Conservation (phyloP, 305 asterid genomes). For the Solanum chacoense region DNA sequence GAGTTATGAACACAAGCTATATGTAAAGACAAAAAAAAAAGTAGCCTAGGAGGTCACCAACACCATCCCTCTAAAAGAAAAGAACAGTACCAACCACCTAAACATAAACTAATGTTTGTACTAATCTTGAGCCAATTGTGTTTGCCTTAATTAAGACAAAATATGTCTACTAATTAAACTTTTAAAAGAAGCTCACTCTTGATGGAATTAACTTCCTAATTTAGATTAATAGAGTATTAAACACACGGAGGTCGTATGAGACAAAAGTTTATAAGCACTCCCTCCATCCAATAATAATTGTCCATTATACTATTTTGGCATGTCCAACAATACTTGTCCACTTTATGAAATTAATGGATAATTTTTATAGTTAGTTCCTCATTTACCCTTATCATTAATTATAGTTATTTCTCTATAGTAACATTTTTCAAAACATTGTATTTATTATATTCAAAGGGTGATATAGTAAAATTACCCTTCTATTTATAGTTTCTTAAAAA, state of each 20-base stretch:
- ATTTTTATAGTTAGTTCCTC: neutral
- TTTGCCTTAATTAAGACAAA: neutral
- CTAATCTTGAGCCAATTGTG: neutral
- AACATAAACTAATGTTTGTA: neutral
- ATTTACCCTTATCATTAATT: no score
- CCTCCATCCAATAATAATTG: neutral
- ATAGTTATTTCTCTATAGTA: neutral
- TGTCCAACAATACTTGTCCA: neutral
- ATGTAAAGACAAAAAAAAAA: neutral
- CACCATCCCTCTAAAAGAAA: neutral
- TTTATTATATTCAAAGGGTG: no score
- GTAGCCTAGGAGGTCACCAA: neutral
- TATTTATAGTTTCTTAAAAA: no score
- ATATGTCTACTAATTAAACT: neutral
- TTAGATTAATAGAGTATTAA: neutral
- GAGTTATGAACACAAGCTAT: neutral
- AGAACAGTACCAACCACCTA: neutral
- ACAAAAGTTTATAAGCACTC: neutral
- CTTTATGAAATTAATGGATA: no score
- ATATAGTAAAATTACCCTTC: no score
- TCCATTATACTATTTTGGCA: no score
- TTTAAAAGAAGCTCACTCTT: neutral
- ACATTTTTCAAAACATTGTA: no score
- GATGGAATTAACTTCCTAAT: neutral
- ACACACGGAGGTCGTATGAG: neutral